Base-by-base conservation (phyloP, 257 asterid genomes). In the Primulina huaijiensis region DNA sequence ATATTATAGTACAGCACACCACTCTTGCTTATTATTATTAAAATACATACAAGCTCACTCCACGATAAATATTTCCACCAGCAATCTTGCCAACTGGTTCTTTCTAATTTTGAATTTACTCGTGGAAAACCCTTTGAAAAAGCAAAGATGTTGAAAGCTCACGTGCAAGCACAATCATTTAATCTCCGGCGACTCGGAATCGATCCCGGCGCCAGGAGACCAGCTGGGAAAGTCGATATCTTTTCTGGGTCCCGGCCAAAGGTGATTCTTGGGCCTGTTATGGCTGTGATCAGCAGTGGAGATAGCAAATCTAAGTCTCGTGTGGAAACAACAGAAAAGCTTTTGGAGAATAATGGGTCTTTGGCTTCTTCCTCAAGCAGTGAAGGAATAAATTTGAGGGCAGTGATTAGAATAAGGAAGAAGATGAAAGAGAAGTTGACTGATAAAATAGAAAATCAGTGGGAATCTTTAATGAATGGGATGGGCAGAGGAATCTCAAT, bases 401-500 rank as follows among this genome's bases (percentile, higher is more conserved):
- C 93, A 60, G 96, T 84, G 79, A 71, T 92, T 67, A 90, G 82
- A 46, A 78, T 88, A 77, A 85, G 97, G 86, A 88, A 85, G 86
- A 92, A 87, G 67, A 87, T 90, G 93, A 92, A 78, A 72, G 97
- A 90, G 70, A 88, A 65, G 63, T 62, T 92, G 59, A 65, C n/a
- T 71, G 96, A 85, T 5, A 92, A 82, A 80, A 67, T 92, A 67
- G 97, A 88, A 59, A 96, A 88, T 60, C 90, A 84, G 80, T 88
- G 91, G 95, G 95, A 83, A 21, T 80, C 85, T 16, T 63, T 92
- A 14, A 62, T 92, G 8, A 92, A 90, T 80, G 97, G 90, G 46
- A 87, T 92, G 66, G 98, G 98, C 10, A 81, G 79, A 80, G 98
- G 98, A 71, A 90, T 90, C 86, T 79, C 64, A 60, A 66, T 92